Conservation (phyloP, 345 rosid genomes). For the Eucalyptus brandiana region DNA sequence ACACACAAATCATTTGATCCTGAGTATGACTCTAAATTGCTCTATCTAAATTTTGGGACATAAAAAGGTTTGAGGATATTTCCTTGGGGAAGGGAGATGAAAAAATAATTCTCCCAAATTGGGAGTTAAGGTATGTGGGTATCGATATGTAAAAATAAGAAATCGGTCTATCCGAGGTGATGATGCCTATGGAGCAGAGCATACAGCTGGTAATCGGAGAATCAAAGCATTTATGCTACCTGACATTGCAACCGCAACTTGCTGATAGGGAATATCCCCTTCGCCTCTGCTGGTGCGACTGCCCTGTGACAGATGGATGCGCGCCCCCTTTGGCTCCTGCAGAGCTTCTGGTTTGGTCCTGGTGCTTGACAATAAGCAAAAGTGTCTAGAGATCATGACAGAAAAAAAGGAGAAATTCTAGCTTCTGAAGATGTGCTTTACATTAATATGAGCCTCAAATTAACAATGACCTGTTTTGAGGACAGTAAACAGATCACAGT, state of each 20-base stretch:
- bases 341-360: background rate
- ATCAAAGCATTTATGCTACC: background rate
- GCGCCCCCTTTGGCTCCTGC: background rate
- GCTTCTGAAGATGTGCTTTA: background rate
- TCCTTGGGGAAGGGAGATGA: too few relatives aligned
- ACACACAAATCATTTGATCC: background rate
- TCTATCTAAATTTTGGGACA: accelerated
- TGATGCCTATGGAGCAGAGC: background rate
- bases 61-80: too few relatives aligned
- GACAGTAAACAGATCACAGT: background rate
- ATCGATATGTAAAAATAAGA: accelerated
- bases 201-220: background rate
- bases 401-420: background rate
- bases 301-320: background rate
- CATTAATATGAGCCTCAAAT: background rate
- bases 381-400: background rate
- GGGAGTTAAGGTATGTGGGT: accelerated
- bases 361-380: background rate
- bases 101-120: too few relatives aligned
- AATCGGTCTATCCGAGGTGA: background rate
- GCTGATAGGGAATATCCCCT: background rate
- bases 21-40: too few relatives aligned
- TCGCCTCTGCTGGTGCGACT: background rate
- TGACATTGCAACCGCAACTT: background rate
- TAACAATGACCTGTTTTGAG: accelerated